Evolutionary conservation across 805 yeast genomes (phyloP), one percentile per base, ranked within the genome.

Genomic region (Myxozyma geophila): DNA sequence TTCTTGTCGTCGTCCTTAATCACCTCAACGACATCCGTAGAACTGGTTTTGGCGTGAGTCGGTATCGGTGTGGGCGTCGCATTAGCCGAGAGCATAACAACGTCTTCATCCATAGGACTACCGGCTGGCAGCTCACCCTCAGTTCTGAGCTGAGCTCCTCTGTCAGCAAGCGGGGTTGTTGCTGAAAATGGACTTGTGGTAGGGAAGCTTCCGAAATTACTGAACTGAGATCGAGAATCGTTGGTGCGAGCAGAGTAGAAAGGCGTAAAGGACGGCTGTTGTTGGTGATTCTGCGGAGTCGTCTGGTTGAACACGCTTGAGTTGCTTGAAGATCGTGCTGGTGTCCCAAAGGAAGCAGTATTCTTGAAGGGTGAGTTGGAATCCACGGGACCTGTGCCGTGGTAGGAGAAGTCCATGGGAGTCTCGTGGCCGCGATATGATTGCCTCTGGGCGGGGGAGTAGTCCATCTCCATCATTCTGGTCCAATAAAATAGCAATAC

Each of bases 391-490:
- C 67, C 69, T 5, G 41, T n/a, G n/a, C 49, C 60, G 23, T 48
- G 12, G 44, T 62, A 66, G 13, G 54, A 9, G 19, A 49, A 66
- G 21, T 66, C 69, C 69, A 66, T 66, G 7, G 69, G 69, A 7
- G 62, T 19, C n/a, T 59, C 68, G 54, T 54, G 51, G 10, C 67
- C 63, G n/a, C 68, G 57, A 28, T 41, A 37, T 17, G 44, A 9
- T 15, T 43, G 7, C 46, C 49, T 33, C 21, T 49, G 40, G 5
- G 41, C 56, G 7, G 64, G 59, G 23, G 57, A 46, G 44, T 41
- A 60, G 48, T 60, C 61, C 62, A 53, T 56, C 33, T 28, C 56
- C 58, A 46, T 47, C 64, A 54, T 60, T 28, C 28, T 28, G 28
- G 28, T 28, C 5, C 28, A 28, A 36, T 13, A 53, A 10, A 53